These are phyloP conservation scores for Fragosphaeria purpurea DNA, from an alignment of 2,329 filamentous ascomycete species.

Conservation along the genomic window DNA sequence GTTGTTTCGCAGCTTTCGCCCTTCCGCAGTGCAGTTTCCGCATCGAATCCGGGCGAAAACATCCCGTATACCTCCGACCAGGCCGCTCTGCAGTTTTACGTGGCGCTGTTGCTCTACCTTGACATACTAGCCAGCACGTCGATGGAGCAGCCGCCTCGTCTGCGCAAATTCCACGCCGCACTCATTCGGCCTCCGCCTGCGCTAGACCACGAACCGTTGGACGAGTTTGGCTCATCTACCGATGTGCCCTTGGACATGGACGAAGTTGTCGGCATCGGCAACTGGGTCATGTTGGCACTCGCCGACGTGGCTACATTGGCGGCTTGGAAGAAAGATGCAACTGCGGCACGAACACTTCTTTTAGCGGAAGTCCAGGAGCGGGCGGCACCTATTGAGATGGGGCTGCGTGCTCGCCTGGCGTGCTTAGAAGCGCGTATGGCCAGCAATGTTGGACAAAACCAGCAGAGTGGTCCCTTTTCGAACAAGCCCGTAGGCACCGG, in stretches of 20 bases:
- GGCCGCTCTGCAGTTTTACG: conserved; percentile 23
- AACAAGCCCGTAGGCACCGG: background rate
- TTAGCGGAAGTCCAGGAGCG: conserved; percentile 35
- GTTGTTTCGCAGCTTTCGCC: conserved; percentile 15
- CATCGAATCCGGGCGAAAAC: background rate
- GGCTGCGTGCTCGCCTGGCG: conserved; percentile 24
- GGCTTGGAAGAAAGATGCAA: conserved; percentile 43
- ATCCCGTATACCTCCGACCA: conserved; percentile 21
- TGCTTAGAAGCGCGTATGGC: conserved; percentile 14
- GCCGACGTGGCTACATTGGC: conserved; percentile 43
- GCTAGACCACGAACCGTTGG: too few relatives aligned
- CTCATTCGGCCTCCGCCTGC: conserved; percentile 20
- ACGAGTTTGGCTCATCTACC: too few relatives aligned
- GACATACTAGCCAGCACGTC: conserved; percentile 27
- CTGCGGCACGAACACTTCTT: conserved; percentile 32
- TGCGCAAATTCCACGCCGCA: conserved; percentile 21
- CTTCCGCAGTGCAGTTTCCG: background rate
- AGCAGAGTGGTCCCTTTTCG: too few relatives aligned
- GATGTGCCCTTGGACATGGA: conserved; percentile 28
- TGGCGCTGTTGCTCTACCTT: conserved; percentile 23
- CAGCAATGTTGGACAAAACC: background rate
- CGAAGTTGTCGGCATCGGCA: conserved; percentile 44
- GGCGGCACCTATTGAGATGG: conserved; percentile 29
- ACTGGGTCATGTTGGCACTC: conserved; percentile 46
- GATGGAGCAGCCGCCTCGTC: conserved; percentile 21